A percentile compares a stretch with the other conserved stretches of the same genome.
These are phyloP conservation scores for Taphrina populina DNA, from an alignment of 1,139 yeast genomes.

Conservation along the genomic window DNA sequence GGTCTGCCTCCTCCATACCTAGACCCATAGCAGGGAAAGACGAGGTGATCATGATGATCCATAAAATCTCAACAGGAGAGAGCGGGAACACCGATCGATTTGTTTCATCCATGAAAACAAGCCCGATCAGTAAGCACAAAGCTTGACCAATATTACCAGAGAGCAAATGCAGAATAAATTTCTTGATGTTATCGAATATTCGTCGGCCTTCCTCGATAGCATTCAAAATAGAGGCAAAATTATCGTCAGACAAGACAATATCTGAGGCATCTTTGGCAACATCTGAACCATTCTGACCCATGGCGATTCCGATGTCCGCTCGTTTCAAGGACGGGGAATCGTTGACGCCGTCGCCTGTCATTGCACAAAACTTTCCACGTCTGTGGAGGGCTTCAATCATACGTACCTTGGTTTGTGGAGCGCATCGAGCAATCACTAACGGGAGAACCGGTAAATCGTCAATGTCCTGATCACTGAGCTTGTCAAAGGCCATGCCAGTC, in stretches of 20 bases:
- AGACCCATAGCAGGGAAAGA: conserved; percentile 89
- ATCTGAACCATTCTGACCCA: conserved; percentile 80
- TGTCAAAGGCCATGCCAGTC: conserved; percentile 74
- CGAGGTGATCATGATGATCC: conserved; percentile 76
- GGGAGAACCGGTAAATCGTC: conserved; percentile 71
- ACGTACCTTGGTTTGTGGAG: conserved; percentile 80
- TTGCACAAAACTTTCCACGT: conserved; percentile 67
- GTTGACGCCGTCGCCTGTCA: conserved; percentile 88
- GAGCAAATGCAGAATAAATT: conserved; percentile 73
- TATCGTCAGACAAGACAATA: conserved; percentile 71
- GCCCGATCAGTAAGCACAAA: conserved; percentile 65
- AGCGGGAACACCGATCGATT: conserved; percentile 71
- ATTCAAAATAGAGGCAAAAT: conserved; percentile 71
- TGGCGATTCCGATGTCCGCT: conserved; percentile 85
- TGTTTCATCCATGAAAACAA: conserved; percentile 62
- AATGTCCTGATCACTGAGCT: conserved; percentile 60
- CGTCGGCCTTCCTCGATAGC: conserved; percentile 82
- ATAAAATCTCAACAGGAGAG: conserved; percentile 74
- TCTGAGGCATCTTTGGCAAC: conserved; percentile 81
- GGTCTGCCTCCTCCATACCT: conserved; percentile 66
- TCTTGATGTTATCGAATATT: conserved; percentile 77
- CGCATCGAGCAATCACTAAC: conserved; percentile 77
- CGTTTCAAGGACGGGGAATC: conserved; percentile 78
- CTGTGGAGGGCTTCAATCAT: conserved; percentile 82
- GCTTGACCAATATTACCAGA: conserved; percentile 82